Conservation (phyloP, 225 moss, liverwort and hornwort species). For the Climacium dendroides region DNA sequence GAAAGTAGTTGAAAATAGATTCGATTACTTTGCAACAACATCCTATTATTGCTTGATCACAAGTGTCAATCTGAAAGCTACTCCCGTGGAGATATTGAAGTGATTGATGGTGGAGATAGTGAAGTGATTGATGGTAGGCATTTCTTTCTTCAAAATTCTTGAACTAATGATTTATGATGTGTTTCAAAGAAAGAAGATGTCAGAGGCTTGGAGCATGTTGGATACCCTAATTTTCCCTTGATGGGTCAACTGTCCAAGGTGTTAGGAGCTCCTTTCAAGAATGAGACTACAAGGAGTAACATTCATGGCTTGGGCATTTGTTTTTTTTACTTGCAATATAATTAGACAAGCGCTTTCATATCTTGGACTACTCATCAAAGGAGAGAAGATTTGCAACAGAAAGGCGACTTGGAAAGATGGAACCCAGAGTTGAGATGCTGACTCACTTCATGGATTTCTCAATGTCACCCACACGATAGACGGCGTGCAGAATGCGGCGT, state of each 20-base stretch:
- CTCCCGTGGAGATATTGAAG: not conserved
- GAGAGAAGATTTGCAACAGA: not conserved
- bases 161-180: not conserved
- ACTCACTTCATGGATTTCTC: constrained; percentile 63
- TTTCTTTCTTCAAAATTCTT: not conserved
- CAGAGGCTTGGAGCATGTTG: not conserved
- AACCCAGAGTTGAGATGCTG: not conserved
- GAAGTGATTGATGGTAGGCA: not conserved
- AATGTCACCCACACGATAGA: constrained; percentile 54
- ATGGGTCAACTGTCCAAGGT: not conserved
- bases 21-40: not conserved
- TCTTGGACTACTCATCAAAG: not conserved
- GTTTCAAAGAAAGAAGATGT: not conserved
- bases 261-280: not conserved
- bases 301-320: not conserved
- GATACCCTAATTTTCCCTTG: not conserved
- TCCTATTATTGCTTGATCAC: not conserved
- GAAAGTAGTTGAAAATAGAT: not conserved
- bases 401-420: not conserved
- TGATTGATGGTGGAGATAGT: not conserved
- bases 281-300: not conserved
- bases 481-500: constrained; percentile 45
- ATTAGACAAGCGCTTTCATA: not conserved
- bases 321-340: not conserved
- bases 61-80: not conserved